Evolutionary conservation across 176 grass and related monocot genomes (phyloP), one percentile per base, ranked within the genome.

Genomic region (Oryza officinalis): DNA sequence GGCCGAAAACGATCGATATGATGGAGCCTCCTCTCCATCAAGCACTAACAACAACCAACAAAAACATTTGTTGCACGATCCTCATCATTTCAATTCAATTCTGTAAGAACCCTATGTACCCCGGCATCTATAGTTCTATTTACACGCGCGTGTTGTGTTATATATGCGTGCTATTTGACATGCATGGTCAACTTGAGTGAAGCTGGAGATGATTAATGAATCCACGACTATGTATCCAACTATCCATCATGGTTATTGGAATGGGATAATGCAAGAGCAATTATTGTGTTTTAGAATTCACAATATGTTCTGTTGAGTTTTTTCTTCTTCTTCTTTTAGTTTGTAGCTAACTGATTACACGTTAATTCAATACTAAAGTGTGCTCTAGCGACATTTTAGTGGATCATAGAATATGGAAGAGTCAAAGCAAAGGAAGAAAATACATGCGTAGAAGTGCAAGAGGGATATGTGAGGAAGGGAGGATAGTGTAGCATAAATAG

Each of bases 1-100:
- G 2, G 37, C 47, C 1, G 49, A 80, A 63, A 88, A 79, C 22
- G 70, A 84, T 32, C 75, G 50, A 54, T 54, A 20, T 54, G 50
- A 54, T 20, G 14, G 50, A 6, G 17, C 18, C 50, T 54, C 5
- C 3, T 18, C 33, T 30, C 68, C 61, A 75, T 69, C 75, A 6
- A 6, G 22, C 63, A 75, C 27, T 32, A 61, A 13, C 67, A 63
- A 47, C 75, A 60, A 63, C 18, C 60, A 57, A 67, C 67, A 59
- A 33, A 73, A 65, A 27, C 86, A 84, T 79, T 13, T 22, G 18
- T 54, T 54, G 5, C 50, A 54, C 50, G 50, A 22, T 54, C 20
- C 15, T 1, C 50, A 54, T 54, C 50, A 54, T 54, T 54, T 54
- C 18, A 54, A 18, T 54, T 54, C 18, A 54, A 18, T 54, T 54